These are phyloP conservation scores for Russula sp. DNA, from an alignment of 768 basidiomycete species.

Conservation along the genomic window DNA sequence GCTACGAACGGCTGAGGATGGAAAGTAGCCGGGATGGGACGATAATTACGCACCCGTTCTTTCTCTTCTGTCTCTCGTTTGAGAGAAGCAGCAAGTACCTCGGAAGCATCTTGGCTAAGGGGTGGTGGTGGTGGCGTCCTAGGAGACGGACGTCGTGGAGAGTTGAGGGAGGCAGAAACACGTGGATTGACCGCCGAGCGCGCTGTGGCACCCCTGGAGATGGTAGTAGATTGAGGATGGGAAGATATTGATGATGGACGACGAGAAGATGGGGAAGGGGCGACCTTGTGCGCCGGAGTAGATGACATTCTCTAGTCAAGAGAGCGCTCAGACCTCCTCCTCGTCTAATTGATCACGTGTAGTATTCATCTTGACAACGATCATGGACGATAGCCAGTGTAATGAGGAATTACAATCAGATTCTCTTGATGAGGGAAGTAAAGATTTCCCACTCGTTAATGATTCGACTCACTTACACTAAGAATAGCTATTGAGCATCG, in stretches of 20 bases:
- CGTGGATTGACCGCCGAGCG: conserved; percentile 62
- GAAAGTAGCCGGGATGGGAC: conserved; percentile 9
- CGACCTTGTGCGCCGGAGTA: no score
- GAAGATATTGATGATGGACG: conserved; percentile 40
- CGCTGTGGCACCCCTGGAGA: conserved; percentile 52
- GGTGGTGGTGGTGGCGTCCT: conserved; percentile 39
- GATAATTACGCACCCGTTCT: conserved; percentile 53
- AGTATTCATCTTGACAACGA: background rate
- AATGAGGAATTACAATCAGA: conserved; percentile 1
- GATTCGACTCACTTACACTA: background rate
- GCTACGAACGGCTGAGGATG: conserved; percentile 36
- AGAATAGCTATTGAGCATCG: conserved; percentile 8
- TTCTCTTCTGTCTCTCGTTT: conserved; percentile 77
- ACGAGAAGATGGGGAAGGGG: conserved; percentile 33
- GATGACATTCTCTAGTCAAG: no score
- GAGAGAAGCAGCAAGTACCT: conserved; percentile 54
- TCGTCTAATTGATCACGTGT: conserved; percentile 4
- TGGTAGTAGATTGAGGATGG: conserved; percentile 32
- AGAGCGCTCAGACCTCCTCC: background rate
- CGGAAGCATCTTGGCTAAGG: conserved; percentile 44
- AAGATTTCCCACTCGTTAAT: background rate
- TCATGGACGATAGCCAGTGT: background rate
- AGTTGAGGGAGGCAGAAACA: conserved; percentile 44
- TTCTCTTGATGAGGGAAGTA: conserved; percentile 18
- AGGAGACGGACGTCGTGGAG: conserved; percentile 45